Percentiles rank a stretch among this genome's conserved stretches.
phyloP scores from a whole-genome alignment of 164 flowering plant species.

The Protea cynaroides region DNA sequence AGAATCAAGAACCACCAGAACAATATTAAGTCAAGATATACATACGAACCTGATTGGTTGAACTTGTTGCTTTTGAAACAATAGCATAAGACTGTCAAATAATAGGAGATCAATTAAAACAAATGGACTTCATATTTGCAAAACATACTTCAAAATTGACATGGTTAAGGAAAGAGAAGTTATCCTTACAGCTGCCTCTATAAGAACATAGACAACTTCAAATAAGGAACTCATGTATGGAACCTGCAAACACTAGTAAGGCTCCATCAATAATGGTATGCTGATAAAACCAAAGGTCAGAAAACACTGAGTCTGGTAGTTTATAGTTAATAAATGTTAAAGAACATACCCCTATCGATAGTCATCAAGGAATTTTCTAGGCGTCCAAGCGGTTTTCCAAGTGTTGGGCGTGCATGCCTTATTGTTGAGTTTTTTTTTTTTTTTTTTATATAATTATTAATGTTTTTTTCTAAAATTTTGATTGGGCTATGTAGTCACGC shows the following conservation, averaged over 20 bases:
- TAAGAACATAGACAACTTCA: conserved; percentile 68
- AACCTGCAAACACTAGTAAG: conserved; percentile 39
- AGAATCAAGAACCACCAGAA: conserved; percentile 1
- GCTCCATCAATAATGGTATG: background rate
- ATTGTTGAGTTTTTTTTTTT: too few species aligned
- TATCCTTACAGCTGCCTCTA: conserved; percentile 68
- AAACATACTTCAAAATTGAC: background rate
- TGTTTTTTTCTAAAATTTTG: too few species aligned
- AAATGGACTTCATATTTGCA: conserved; percentile 3
- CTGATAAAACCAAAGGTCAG: background rate
- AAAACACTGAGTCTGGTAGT: background rate
- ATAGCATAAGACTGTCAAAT: conserved; percentile 68
- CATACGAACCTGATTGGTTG: conserved; percentile 58
- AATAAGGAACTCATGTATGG: conserved; percentile 81
- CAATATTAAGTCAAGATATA: background rate
- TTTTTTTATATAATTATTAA: too few species aligned
- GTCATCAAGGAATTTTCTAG: too few species aligned
- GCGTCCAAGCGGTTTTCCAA: too few species aligned
- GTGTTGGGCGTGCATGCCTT: too few species aligned
- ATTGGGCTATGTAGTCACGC: too few species aligned
- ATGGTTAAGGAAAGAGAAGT: background rate
- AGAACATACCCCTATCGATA: too few species aligned
- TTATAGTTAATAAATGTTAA: too few species aligned
- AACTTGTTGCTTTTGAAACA: conserved; percentile 66
- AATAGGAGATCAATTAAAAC: background rate